phyloP scores from a whole-genome alignment of 1,284 basidiomycete genomes.

The Mycosarcoma mackinlayi region DNA sequence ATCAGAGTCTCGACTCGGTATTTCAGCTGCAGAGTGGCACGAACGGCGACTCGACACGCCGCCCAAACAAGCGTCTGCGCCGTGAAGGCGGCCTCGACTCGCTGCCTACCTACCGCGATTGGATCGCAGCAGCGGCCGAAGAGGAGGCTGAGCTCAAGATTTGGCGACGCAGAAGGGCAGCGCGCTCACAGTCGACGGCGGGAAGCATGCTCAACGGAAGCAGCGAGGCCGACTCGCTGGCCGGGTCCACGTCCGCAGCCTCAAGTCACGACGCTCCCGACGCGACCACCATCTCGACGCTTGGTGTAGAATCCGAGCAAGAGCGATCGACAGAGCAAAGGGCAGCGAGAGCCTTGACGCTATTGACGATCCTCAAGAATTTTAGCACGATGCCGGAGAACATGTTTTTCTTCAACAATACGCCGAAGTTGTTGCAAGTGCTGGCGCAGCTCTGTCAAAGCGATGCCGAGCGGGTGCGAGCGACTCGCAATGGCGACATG shows the following conservation, averaged over 20 bases:
- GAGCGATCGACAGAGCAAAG: slow-evolving; percentile 49
- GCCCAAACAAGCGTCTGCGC: slow-evolving; percentile 20
- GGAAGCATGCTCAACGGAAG: slow-evolving; percentile 17
- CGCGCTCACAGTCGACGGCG: slow-evolving; percentile 30
- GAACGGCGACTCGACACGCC: background rate
- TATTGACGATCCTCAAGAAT: slow-evolving; percentile 87
- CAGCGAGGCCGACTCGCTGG: slow-evolving; percentile 20
- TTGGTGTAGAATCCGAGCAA: slow-evolving; percentile 34
- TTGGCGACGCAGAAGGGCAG: slow-evolving; percentile 41
- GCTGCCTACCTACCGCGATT: slow-evolving; percentile 55
- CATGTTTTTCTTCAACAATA: slow-evolving; percentile 75
- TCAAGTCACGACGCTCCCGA: slow-evolving; percentile 12
- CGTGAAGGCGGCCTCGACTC: slow-evolving; percentile 44
- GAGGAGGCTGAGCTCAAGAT: slow-evolving; percentile 59
- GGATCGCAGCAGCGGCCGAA: slow-evolving; percentile 56
- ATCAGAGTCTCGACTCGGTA: slow-evolving; percentile 1
- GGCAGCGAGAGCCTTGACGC: slow-evolving; percentile 77
- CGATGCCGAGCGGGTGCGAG: slow-evolving; percentile 66
- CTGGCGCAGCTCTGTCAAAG: slow-evolving; percentile 67
- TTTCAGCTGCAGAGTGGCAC: slow-evolving; percentile 4
- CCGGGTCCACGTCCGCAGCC: slow-evolving; percentile 7
- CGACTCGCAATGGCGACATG: slow-evolving; percentile 11
- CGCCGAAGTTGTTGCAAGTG: slow-evolving; percentile 76
- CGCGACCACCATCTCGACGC: slow-evolving; percentile 27
- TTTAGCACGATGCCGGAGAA: slow-evolving; percentile 82